phyloP scores from a whole-genome alignment of 495 filamentous ascomycete species.

The Trichoderma erinaceum region DNA sequence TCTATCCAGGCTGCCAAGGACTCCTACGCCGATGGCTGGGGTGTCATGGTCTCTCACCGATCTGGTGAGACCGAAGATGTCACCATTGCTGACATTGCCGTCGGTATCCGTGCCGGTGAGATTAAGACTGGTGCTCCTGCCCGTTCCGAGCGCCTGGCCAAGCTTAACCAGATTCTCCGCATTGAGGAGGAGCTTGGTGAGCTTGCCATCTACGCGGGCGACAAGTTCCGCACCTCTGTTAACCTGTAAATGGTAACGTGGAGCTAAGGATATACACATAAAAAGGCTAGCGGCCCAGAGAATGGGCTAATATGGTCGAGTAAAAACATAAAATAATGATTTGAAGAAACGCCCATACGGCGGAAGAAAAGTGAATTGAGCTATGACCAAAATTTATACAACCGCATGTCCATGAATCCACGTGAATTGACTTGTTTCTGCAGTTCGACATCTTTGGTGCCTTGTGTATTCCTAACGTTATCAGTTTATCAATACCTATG shows the following conservation, averaged over 20 bases:
- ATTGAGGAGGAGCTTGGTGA: conserved; percentile 98
- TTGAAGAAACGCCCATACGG: not conserved
- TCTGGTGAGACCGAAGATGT: conserved; percentile 99
- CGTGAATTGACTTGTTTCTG: not conserved
- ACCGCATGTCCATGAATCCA: not conserved
- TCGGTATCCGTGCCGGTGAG: conserved; percentile 91
- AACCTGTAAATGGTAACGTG: conserved; percentile 57
- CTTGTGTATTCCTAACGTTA: no score
- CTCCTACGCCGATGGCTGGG: conserved; percentile 94
- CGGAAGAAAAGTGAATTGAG: not conserved
- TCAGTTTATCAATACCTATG: no score
- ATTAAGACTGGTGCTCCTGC: conserved; percentile 99
- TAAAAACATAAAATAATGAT: conserved; percentile 1
- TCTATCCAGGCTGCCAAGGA: conserved; percentile 99
- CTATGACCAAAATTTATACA: not conserved
- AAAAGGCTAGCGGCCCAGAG: not conserved
- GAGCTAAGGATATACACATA: not conserved
- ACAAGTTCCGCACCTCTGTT: conserved; percentile 83
- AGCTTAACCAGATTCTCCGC: conserved; percentile 99
- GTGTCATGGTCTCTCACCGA: conserved; percentile 99
- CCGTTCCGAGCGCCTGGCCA: conserved; percentile 94
- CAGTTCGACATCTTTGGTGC: not conserved
- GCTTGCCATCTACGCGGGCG: conserved; percentile 85
- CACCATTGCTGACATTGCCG: conserved; percentile 95
- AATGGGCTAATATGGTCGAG: not conserved